These are phyloP conservation scores for Knufia petricola DNA, from an alignment of 2,329 filamentous ascomycete species.

Conservation along the genomic window DNA sequence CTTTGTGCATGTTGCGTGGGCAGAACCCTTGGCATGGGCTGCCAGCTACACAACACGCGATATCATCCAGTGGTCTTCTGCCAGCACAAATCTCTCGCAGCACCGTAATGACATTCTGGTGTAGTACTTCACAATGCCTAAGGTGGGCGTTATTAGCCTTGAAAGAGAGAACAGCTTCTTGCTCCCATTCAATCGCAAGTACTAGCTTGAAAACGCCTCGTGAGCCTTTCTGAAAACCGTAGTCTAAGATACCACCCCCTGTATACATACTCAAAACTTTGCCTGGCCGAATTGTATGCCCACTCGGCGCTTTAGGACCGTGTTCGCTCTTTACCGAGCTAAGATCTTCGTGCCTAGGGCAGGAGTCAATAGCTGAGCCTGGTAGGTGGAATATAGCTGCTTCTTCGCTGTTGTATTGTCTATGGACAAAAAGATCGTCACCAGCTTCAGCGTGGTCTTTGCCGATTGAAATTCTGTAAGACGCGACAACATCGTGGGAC, in stretches of 20 bases:
- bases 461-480: conserved; percentile 51
- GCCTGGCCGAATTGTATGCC: conserved; percentile 31
- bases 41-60: conserved; percentile 62
- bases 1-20: conserved; percentile 48
- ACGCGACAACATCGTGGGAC: conserved; percentile 48
- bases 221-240: conserved; percentile 63
- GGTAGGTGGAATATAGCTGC: neutral
- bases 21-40: conserved; percentile 74
- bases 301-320: too few relatives aligned
- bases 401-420: conserved; percentile 54
- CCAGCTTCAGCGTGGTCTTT: conserved; percentile 34
- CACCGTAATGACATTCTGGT: conserved; percentile 40
- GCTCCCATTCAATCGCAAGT: conserved; percentile 59
- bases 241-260: conserved; percentile 67
- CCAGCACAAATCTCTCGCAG: conserved; percentile 28
- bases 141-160: conserved; percentile 48
- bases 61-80: conserved; percentile 48
- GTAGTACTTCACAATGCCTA: conserved; percentile 27
- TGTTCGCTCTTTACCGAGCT: too few relatives aligned
- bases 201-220: conserved; percentile 48
- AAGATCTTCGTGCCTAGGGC: neutral
- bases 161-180: conserved; percentile 60
- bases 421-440: conserved; percentile 57
- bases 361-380: neutral
- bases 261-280: conserved; percentile 64